Evolutionary conservation across 495 filamentous ascomycete genomes (phyloP), one percentile per base, ranked within the genome.

Genomic region (Penicillium angulare): DNA sequence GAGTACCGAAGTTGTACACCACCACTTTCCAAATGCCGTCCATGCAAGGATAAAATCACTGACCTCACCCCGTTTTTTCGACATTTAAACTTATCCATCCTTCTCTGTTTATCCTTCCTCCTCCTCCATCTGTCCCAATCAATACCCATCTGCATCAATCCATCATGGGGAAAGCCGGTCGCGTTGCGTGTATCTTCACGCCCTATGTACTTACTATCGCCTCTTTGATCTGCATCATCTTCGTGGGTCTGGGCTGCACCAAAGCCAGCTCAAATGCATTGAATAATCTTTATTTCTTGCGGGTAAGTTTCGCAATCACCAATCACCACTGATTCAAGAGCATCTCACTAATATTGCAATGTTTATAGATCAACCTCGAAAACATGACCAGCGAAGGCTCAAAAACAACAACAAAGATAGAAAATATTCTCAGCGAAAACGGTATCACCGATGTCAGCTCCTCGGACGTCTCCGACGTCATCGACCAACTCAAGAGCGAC

Each of bases 181-280:
- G 90, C 59, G 79, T 90, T 54, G 72, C 85, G 56, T 95, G 89
- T 72, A 90, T 93, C 74, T 79, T 86, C 73, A 73, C 86, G 71
- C 90, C 90, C 46, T 88, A 91, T 71, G 74, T 77, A 49, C 76
- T 90, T 57, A 92, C 86, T 31, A 69, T 90, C 62, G 86, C 77
- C 48, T 82, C 85, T 24, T 69, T 95, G 59, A 72, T 91, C 56
- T 86, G 83, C 56, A 71, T 92, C 56, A 72, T 92, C 47, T 66
- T 93, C 31, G 86, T 87, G 24, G 86, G 85, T 20, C 65, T 89
- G 44, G 82, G 86, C 23, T 88, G 88, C 49, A 81, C 88, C 33
- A 80, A 84, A 65, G 78, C 83, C 69, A 80, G 80, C 60, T 75
- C 71, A 8, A 44, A 29, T 24, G 65, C 69, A 13, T 60, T 78